Base-by-base conservation (phyloP, 2,329 filamentous ascomycete genomes). In the Fusarium mexicanum region DNA sequence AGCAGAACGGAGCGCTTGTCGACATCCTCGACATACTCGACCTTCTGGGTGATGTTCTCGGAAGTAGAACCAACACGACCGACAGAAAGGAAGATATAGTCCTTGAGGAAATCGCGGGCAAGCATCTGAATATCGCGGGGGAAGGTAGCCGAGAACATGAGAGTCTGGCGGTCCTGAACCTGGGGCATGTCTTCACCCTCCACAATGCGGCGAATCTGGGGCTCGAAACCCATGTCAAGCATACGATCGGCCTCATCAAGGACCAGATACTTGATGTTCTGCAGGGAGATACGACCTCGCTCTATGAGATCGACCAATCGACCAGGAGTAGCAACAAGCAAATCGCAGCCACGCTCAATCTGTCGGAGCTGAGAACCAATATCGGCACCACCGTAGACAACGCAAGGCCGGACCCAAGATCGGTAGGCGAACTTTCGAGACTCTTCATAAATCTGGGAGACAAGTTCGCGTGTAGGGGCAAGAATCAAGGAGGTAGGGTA, bases 211-310 rank as follows among this genome's bases (percentile, higher is more conserved):
- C 96, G 95, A 82, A 99, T 99, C 87, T 99, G 96, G 80, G 96
- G 96, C 89, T 99, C 96, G 89, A 99, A 99, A 96, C 96, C 96
- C 96, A 99, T 99, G 90, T 99, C 96, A 89, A 99, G 90, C 96
- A 99, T 99, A 84, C 96, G 96, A 88, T 99, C 96, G 84, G 96
- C 96, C 91, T 99, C 96, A 80, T 99, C 96, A 63, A 99, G 94
- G 79, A 99, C 94, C 72, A 99, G 91, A 84, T 99, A 99, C 89
- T 98, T 98, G 90, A 99, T 99, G 90, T 98, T 98, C 85, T 92
- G 91, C 64, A 99, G 92, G 50, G 96, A 98, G 84, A 99, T 98
- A 82, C 96, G 94, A 81, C 96, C 96, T 89, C 96, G 94, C 89
- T 98, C 96, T 82, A 99, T 97, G 85, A 99, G 89, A 84, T 99